Evolutionary conservation across 2,329 filamentous ascomycete genomes (phyloP), one percentile per base, ranked within the genome.

Genomic region (Microcyclospora tardicrescens): DNA sequence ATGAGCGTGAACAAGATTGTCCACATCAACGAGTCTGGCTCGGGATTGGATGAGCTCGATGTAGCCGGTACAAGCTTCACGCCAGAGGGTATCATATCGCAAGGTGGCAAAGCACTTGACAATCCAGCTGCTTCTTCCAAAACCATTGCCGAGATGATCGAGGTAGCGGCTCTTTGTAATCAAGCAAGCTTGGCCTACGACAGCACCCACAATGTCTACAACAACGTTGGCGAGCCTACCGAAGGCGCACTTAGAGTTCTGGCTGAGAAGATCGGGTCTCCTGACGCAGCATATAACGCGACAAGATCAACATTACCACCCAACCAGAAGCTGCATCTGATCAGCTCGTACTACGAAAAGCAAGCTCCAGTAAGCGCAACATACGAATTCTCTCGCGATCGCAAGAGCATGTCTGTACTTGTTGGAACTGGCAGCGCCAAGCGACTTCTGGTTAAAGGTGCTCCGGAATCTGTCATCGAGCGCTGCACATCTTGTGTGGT

Each of bases 361-460:
- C 73, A 75, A 49, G 75, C 79, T 36, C 76, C 77, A 37, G 77
- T 81, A 32, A 71, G 94, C 40, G 81, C 87, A 8, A 94, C 86
- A 10, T 98, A 85, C 53, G 91, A 98, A 60, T 98, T 98, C 65
- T 96, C 91, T 1, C 79, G 91, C 52, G 91, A 98, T 62, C 78
- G 91, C 46, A 98, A 98, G 75, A 96, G 89, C 64, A 98, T 98
- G 91, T 98, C 91, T 35, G 93, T 98, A 28, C 68, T 96, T 42
- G 84, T 93, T 45, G 73, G 81, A 48, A 72, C 73, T 39, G 79
- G 74, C 40, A 68, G 71, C 36, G 63, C 77, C 37, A 77, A 91
- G 65, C 86, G 81, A 59, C 77, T 98, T 10, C 73, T 98, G 35
- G 87, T 98, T 49, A 98, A 98, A 67, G 91, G 91, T 53, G 91